Percentiles rank a stretch among this genome's conserved stretches.
Conservation (phyloP, 2,329 filamentous ascomycete species). For the Penicillium frequentans region DNA sequence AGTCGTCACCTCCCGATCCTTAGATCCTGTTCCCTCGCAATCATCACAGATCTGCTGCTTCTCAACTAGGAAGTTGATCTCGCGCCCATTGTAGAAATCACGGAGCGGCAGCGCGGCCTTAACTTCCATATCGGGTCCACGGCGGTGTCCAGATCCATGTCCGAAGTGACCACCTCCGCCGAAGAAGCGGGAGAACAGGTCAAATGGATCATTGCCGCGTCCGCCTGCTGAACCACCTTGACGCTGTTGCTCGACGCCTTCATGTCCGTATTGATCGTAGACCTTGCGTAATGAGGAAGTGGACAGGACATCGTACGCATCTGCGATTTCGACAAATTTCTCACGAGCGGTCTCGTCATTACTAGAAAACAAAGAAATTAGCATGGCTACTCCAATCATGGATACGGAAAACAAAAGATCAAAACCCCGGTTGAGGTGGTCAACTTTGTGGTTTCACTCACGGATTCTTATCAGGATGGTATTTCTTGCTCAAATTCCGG, state of each 20-base stretch:
- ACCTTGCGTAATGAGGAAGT: conserved; percentile 77
- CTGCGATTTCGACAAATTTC: conserved; percentile 90
- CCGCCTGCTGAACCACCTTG: conserved; percentile 63
- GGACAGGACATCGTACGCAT: conserved; percentile 91
- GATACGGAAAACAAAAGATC: not conserved
- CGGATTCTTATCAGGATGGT: conserved; percentile 97
- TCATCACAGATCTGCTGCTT: conserved; percentile 93
- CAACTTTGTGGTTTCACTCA: conserved; percentile 47
- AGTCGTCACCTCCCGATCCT: conserved; percentile 78
- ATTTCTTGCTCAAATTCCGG: conserved; percentile 88
- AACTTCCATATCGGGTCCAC: conserved; percentile 87
- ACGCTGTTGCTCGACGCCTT: conserved; percentile 81
- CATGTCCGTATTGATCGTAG: conserved; percentile 92
- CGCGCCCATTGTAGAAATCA: conserved; percentile 89
- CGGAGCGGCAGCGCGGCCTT: conserved; percentile 74
- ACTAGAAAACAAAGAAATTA: conserved; percentile 43
- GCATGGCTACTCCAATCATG: not conserved
- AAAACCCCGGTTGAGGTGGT: not conserved
- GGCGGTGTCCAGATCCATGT: conserved; percentile 68
- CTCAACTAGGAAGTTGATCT: conserved; percentile 85
- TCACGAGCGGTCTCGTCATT: conserved; percentile 76
- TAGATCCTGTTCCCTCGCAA: conserved; percentile 82
- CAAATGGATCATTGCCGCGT: conserved; percentile 79
- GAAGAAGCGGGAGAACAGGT: conserved; percentile 95
- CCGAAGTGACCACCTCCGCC: conserved; percentile 85